Base-by-base conservation (phyloP, 768 basidiomycete genomes). In the Mycena haematopus region DNA sequence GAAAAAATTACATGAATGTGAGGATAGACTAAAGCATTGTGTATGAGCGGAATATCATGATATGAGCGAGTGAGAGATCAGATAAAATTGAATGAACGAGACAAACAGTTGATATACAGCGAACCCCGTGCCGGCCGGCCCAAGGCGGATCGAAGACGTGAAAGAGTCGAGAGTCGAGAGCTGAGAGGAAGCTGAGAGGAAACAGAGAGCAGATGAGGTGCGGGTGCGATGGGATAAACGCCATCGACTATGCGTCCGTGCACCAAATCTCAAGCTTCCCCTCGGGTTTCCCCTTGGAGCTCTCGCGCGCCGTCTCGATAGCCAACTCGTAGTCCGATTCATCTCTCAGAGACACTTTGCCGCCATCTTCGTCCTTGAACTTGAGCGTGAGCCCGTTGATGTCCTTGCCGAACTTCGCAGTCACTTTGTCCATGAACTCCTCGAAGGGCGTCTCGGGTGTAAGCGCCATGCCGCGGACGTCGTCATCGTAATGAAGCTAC, bases 291-390 rank as follows among this genome's bases (percentile, higher is more conserved):
- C 92, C 92, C 71, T 87, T 89, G 22, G 88, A 83, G 62, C 77
- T 83, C 72, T 88, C 88, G 31, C 90, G 82, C 14, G 93, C 93
- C 2, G 92, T 93, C 78, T 95, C 95, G 57, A 96, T 86, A 42
- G 94, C 95, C 58, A 95, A 85, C 68, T 95, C 94, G 71, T 87
- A 96, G 78, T 96, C 95, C 55, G 88, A 87, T 66, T 92, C 91
- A 70, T 97, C 95, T 33, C 84, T 82, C 56, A 97, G 77, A 6
- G 88, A 86, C 24, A 96, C 86, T 76, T 86, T 88, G n/a, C 86
- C 89, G 24, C 91, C 93, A 58, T 96, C 95, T 73, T 96, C 94
- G 72, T 97, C 95, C 71, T 84, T 87, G 80, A 96, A 97, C 73
- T 90, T 91, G 74, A 95, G 73, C 33, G 75, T 5, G 29, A 31